Evolutionary conservation across 2,329 filamentous ascomycete genomes (phyloP).

Genomic region (Chaetomium olivaceum): DNA sequence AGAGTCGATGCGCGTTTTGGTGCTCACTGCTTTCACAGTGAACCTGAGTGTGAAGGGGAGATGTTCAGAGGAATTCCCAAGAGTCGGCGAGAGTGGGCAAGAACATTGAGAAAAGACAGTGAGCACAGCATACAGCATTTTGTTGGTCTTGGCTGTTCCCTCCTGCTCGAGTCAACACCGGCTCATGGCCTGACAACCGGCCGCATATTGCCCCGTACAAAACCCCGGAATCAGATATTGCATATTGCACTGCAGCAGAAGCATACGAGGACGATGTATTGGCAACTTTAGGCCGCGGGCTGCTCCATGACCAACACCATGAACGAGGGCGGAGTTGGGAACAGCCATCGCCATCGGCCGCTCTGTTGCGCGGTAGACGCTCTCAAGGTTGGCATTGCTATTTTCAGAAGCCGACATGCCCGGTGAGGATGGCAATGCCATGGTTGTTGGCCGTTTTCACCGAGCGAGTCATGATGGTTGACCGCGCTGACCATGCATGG

Average conservation of each 20-base stretch:
- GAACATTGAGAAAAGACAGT: background rate
- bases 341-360: background rate
- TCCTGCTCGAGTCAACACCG: slow-evolving; percentile 2
- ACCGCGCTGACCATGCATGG: no score
- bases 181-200: background rate
- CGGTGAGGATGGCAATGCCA: background rate
- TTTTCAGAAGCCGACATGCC: background rate
- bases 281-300: background rate
- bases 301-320: background rate
- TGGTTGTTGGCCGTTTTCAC: background rate
- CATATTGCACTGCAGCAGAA: slow-evolving; percentile 3
- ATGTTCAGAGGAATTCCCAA: background rate
- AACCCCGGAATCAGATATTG: background rate
- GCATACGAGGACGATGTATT: background rate
- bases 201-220: background rate
- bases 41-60: background rate
- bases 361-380: background rate
- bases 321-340: background rate
- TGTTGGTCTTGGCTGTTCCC: background rate
- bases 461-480: background rate
- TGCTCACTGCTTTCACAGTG: background rate
- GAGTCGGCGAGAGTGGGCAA: background rate
- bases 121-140: no score
- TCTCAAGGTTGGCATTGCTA: background rate
- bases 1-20: background rate